A percentile compares a stretch with the other conserved stretches of the same genome.
These are phyloP conservation scores for Macroventuria anomochaeta DNA, from an alignment of 2,329 filamentous ascomycete species.

Conservation along the genomic window DNA sequence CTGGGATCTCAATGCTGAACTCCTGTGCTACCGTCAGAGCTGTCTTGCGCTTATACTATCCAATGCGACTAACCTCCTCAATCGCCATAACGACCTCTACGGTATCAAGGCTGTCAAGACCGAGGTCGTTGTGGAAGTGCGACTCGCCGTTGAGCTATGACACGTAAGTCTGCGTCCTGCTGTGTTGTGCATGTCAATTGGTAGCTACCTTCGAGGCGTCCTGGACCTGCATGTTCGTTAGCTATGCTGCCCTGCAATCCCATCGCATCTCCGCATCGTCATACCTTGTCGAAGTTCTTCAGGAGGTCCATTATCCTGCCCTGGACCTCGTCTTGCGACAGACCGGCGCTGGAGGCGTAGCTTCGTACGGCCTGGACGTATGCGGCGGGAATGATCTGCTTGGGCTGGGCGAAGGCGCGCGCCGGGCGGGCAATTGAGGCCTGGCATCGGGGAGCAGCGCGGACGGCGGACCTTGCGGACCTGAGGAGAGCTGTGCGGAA, in stretches of 20 bases:
- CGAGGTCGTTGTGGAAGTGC: constrained; percentile 97
- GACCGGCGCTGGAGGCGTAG: constrained; percentile 83
- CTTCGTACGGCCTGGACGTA: constrained; percentile 75
- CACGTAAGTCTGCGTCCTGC: constrained; percentile 28
- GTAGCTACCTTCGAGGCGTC: constrained; percentile 63
- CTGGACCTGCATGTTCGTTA: constrained; percentile 62
- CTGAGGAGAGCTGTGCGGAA: constrained; percentile 87
- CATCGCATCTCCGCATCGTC: constrained; percentile 35
- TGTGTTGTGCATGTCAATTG: neutral
- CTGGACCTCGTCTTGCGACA: constrained; percentile 85
- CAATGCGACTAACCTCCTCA: constrained; percentile 75
- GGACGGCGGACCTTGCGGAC: constrained; percentile 65
- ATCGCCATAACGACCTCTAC: constrained; percentile 99
- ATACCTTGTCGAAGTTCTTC: constrained; percentile 96
- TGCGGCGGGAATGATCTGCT: constrained; percentile 67
- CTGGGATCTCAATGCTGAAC: constrained; percentile 94
- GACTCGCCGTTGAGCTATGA: constrained; percentile 78
- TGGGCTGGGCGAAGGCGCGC: constrained; percentile 66
- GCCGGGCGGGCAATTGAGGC: constrained; percentile 64
- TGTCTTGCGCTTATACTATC: constrained; percentile 4
- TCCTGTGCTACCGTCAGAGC: constrained; percentile 56
- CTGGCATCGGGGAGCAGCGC: constrained; percentile 51
- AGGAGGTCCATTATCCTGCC: constrained; percentile 90
- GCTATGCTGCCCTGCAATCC: constrained; percentile 22
- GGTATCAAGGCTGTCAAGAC: constrained; percentile 95